Conservation (phyloP, 164 flowering plant genomes). For the Annona squamosa region DNA sequence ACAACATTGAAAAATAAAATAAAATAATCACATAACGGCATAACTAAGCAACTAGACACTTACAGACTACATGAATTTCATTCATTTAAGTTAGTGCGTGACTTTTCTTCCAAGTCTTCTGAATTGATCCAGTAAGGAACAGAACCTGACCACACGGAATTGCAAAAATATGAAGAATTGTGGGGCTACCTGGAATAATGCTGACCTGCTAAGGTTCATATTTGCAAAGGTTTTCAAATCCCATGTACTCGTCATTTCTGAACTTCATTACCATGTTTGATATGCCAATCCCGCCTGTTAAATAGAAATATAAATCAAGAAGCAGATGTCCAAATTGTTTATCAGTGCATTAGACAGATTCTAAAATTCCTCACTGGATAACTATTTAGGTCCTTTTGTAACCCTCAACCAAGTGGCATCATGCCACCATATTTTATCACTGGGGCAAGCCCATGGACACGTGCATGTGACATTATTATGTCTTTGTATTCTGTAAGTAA, state of each 20-base stretch:
- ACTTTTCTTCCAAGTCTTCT: too few relatives aligned
- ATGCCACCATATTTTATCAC: too few relatives aligned
- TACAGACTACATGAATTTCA: too few relatives aligned
- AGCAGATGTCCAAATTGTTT: background rate
- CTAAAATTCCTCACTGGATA: background rate
- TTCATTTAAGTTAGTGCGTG: too few relatives aligned
- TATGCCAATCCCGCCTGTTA: slow-evolving; percentile 80
- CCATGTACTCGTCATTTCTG: slow-evolving; percentile 67
- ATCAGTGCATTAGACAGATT: background rate
- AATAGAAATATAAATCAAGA: background rate
- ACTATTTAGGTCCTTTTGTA: too few relatives aligned
- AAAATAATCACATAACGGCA: too few relatives aligned
- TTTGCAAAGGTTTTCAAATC: slow-evolving; percentile 74
- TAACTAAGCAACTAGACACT: too few relatives aligned
- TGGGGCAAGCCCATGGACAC: too few relatives aligned
- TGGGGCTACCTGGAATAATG: background rate
- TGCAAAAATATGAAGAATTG: background rate
- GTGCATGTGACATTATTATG: too few relatives aligned
- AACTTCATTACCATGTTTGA: slow-evolving; percentile 66
- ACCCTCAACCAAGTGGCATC: too few relatives aligned
- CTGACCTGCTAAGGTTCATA: slow-evolving; percentile 5
- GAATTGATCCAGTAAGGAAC: background rate
- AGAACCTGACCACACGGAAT: background rate
- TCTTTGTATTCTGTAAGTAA: too few relatives aligned
- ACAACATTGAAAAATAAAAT: too few relatives aligned